Percentiles rank a stretch among this genome's conserved stretches.
Conservation (phyloP, 768 basidiomycete species). For the Mycena latifolia region DNA sequence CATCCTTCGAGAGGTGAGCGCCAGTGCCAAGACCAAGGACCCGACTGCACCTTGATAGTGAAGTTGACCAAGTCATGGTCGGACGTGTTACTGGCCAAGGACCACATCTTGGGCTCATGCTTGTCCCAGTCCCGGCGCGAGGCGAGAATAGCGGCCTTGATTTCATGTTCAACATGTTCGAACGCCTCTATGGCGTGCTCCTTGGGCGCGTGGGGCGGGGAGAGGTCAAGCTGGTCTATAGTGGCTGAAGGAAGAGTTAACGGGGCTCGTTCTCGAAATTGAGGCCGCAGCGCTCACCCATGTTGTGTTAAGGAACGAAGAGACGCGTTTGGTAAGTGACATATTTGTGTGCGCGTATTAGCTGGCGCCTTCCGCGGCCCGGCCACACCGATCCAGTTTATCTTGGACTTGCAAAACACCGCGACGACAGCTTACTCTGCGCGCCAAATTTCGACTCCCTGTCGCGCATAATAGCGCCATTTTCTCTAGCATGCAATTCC, state of each 20-base stretch:
- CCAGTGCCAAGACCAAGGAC: constrained; percentile 6
- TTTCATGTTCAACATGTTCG: constrained; percentile 60
- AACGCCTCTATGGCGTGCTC: constrained; percentile 76
- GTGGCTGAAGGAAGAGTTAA: constrained; percentile 57
- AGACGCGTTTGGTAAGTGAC: too few species aligned
- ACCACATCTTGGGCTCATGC: constrained; percentile 82
- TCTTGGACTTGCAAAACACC: too few species aligned
- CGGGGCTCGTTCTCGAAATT: not conserved
- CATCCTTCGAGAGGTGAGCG: constrained; percentile 42
- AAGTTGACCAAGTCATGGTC: constrained; percentile 68
- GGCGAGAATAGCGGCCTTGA: constrained; percentile 75
- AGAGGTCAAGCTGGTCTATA: constrained; percentile 67
- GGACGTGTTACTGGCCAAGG: constrained; percentile 63
- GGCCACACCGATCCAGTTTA: too few species aligned
- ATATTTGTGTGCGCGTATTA: too few species aligned
- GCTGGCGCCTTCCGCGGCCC: too few species aligned
- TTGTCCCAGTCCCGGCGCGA: constrained; percentile 80
- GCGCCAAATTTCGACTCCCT: too few species aligned
- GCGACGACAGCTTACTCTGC: too few species aligned
- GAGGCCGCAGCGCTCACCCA: constrained; percentile 36
- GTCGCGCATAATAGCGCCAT: too few species aligned
- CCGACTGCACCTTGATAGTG: constrained; percentile 56
- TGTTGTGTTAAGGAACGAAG: too few species aligned
- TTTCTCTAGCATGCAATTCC: too few species aligned
- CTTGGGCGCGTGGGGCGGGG: constrained; percentile 70